These are phyloP conservation scores for Astragalus membranaceus DNA, from an alignment of 306 rosid genomes.

Conservation along the genomic window DNA sequence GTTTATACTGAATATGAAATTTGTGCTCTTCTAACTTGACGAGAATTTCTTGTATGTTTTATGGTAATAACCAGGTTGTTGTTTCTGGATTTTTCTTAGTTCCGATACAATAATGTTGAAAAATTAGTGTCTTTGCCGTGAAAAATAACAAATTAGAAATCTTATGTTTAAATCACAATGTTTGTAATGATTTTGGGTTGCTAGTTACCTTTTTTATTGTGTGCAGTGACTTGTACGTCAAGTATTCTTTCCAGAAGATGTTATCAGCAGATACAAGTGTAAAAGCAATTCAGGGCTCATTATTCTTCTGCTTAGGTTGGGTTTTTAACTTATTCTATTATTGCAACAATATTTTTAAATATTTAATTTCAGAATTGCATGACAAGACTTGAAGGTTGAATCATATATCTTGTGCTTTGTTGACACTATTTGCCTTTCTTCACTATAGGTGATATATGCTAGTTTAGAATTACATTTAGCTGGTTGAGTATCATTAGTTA, in stretches of 20 bases:
- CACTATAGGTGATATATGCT: background rate
- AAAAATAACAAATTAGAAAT: background rate
- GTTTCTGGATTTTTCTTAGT: slow-evolving; percentile 9
- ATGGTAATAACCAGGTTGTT: background rate
- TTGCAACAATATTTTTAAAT: background rate
- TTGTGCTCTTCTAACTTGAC: slow-evolving; percentile 10
- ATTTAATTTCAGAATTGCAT: background rate
- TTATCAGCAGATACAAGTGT: slow-evolving; percentile 1
- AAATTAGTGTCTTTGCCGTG: background rate
- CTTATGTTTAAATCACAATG: background rate
- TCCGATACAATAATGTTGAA: background rate
- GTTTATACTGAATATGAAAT: background rate
- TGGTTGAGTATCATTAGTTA: background rate
- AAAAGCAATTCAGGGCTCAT: background rate
- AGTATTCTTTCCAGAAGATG: slow-evolving; percentile 6
- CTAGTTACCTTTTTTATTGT: background rate
- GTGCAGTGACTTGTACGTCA: background rate
- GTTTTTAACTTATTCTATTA: background rate
- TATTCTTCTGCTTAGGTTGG: slow-evolving; percentile 4
- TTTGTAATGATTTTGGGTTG: background rate
- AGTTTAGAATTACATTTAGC: background rate
- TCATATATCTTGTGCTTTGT: slow-evolving; percentile 5
- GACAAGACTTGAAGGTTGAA: background rate
- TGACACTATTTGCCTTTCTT: background rate
- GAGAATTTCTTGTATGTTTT: background rate